Conservation (phyloP, 345 rosid species). For the Bruguiera sexangula region DNA sequence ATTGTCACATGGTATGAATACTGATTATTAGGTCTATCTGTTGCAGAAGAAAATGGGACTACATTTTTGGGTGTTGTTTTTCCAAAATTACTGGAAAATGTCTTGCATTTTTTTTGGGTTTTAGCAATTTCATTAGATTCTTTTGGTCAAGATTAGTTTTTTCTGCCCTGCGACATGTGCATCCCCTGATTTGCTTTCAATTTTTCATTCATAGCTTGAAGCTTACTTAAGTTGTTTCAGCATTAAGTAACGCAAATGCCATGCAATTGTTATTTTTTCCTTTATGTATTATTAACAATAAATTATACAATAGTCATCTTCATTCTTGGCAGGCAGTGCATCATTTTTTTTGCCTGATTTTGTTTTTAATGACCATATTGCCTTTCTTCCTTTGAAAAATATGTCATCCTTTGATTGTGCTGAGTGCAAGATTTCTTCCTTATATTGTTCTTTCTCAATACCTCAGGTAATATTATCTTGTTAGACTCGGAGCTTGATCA, state of each 20-base stretch:
- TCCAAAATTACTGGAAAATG: too few species aligned
- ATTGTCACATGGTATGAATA: constrained; percentile 51
- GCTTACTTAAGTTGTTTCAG: not conserved
- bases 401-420: not conserved
- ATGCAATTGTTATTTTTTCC: not conserved
- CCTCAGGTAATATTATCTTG: constrained; percentile 36
- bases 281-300: not conserved
- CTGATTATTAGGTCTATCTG: too few species aligned
- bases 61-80: too few species aligned
- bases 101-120: too few species aligned
- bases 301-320: not conserved
- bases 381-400: not conserved
- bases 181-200: not conserved
- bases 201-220: not conserved
- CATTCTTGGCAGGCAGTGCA: not conserved
- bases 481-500: constrained; percentile 38
- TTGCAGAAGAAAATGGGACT: too few species aligned
- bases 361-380: not conserved
- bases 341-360: not conserved
- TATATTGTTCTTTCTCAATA: not conserved
- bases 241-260: not conserved
- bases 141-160: too few species aligned
- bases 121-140: too few species aligned
- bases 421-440: not conserved
- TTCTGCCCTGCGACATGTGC: too few species aligned